These are phyloP conservation scores for Peltaster fructicola DNA, from an alignment of 2,329 filamentous ascomycete species.

Conservation along the genomic window DNA sequence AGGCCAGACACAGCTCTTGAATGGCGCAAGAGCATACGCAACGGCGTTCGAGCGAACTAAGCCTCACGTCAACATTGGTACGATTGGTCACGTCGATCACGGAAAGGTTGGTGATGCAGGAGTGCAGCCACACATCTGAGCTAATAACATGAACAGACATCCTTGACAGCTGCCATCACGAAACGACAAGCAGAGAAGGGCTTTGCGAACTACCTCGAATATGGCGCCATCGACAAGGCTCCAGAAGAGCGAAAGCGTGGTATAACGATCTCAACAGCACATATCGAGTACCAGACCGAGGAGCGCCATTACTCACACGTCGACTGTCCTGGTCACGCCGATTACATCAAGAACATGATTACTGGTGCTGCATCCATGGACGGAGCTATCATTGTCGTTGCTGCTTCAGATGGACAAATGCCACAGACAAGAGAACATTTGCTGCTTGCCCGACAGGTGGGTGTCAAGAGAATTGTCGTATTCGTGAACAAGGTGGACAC, in stretches of 20 bases:
- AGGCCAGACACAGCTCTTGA: slow-evolving; percentile 46
- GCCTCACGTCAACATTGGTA: slow-evolving; percentile 98
- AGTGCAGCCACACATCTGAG: slow-evolving; percentile 3
- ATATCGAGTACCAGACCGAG: slow-evolving; percentile 96
- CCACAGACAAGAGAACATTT: slow-evolving; percentile 98
- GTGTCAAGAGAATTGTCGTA: slow-evolving; percentile 93
- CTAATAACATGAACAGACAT: slow-evolving; percentile 46
- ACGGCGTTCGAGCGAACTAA: slow-evolving; percentile 69
- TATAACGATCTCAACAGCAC: slow-evolving; percentile 96
- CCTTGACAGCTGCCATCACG: slow-evolving; percentile 94
- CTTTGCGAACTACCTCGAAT: slow-evolving; percentile 84
- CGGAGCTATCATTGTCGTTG: slow-evolving; percentile 95
- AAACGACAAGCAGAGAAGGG: slow-evolving; percentile 95
- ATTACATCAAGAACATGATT: slow-evolving; percentile 99
- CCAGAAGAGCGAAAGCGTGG: slow-evolving; percentile 99
- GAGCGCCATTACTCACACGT: slow-evolving; percentile 96
- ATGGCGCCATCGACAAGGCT: slow-evolving; percentile 96
- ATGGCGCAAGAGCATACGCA: slow-evolving; percentile 45
- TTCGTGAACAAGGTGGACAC: slow-evolving; percentile 99
- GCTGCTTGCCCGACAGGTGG: slow-evolving; percentile 92
- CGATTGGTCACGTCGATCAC: slow-evolving; percentile 98
- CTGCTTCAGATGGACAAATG: slow-evolving; percentile 98
- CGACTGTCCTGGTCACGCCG: slow-evolving; percentile 98
- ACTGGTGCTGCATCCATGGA: slow-evolving; percentile 99
- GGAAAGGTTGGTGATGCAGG: slow-evolving; percentile 55